These are phyloP conservation scores for Mycena vulgaris DNA, from an alignment of 768 basidiomycete genomes.

Conservation along the genomic window DNA sequence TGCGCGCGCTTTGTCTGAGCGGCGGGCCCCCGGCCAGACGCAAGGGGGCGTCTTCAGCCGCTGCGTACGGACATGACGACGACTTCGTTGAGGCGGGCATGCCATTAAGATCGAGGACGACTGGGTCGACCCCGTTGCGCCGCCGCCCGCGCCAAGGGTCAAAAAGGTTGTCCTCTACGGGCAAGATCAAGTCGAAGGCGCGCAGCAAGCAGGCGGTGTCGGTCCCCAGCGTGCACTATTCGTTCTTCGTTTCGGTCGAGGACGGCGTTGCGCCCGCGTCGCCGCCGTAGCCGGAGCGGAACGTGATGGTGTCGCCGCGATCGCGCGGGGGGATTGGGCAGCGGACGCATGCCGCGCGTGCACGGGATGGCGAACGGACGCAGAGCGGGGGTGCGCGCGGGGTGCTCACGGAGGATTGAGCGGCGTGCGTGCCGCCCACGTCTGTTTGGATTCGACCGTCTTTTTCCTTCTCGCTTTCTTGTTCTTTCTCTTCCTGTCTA, in stretches of 20 bases:
- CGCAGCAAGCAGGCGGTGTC: background rate
- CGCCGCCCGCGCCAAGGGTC: background rate
- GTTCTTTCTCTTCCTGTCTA: no score
- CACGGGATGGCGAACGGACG: background rate
- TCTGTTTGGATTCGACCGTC: background rate
- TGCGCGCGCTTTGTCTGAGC: no score
- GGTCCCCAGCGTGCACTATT: background rate
- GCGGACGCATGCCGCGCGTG: no score
- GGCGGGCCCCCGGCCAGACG: no score
- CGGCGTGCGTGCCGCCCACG: background rate
- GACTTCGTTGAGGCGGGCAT: no score
- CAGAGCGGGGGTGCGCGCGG: background rate
- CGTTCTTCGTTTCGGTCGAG: background rate
- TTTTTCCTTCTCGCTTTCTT: background rate
- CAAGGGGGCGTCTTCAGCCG: no score
- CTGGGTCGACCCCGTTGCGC: no score
- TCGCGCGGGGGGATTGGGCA: background rate
- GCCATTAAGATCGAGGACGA: no score
- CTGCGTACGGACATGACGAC: no score
- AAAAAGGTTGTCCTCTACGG: background rate
- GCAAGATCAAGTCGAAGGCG: background rate
- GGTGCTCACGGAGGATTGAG: background rate
- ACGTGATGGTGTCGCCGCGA: constrained; percentile 1
- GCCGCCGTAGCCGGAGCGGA: background rate
- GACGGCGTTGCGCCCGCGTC: background rate